Percentiles rank a stretch among this genome's conserved stretches.
Conservation (phyloP, 805 yeast species). For the Kuraishia capsulata region DNA sequence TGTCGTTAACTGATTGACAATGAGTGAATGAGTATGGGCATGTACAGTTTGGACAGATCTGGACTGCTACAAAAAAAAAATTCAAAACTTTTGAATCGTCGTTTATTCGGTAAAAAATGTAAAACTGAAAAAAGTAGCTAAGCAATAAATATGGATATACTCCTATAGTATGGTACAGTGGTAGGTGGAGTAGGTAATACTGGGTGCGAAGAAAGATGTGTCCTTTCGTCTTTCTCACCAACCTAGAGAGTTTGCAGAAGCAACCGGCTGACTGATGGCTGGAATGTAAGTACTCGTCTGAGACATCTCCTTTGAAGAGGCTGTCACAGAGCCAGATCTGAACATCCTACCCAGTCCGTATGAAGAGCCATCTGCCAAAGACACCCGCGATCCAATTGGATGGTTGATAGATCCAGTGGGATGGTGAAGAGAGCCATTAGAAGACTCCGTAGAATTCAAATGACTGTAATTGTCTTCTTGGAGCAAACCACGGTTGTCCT, state of each 20-base stretch:
- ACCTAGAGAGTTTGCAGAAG: constrained; percentile 63
- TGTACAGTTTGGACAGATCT: no score
- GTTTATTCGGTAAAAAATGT: no score
- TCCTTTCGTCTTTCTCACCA: constrained; percentile 30
- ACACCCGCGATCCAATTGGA: constrained; percentile 8
- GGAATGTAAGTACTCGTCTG: constrained; percentile 25
- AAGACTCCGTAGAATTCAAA: constrained; percentile 5
- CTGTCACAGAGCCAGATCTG: constrained; percentile 13
- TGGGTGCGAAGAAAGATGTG: not conserved
- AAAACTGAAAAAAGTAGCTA: not conserved
- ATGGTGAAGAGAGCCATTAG: not conserved
- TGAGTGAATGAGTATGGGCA: no score
- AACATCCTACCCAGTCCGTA: constrained; percentile 10
- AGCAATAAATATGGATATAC: not conserved
- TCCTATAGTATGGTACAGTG: not conserved
- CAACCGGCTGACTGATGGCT: constrained; percentile 59
- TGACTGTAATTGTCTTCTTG: constrained; percentile 6
- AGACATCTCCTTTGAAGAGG: constrained; percentile 10
- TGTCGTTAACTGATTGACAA: no score
- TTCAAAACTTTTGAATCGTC: no score
- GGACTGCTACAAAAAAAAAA: no score
- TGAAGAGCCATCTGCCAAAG: constrained; percentile 14
- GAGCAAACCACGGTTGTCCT: constrained; percentile 2
- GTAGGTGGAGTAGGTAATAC: not conserved
- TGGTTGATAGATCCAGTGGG: not conserved